These are phyloP conservation scores for Botrytis porri DNA, from an alignment of 2,329 filamentous ascomycete species.

Conservation along the genomic window DNA sequence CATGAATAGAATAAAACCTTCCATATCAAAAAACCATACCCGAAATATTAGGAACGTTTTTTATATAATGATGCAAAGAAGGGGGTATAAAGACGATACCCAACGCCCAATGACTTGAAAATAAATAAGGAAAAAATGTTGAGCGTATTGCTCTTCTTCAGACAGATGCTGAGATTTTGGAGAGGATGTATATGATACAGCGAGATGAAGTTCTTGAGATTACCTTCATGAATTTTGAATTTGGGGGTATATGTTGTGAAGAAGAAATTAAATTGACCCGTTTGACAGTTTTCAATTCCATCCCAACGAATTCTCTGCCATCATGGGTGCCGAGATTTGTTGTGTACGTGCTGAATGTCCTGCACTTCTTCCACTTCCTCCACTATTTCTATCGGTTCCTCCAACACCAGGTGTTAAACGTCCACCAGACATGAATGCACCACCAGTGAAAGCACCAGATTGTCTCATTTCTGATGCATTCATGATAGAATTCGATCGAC, in stretches of 20 bases:
- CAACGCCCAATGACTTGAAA: constrained; percentile 36
- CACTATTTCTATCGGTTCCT: constrained; percentile 48
- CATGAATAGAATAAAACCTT: constrained; percentile 27
- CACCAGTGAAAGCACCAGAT: constrained; percentile 50
- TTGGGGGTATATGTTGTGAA: constrained; percentile 29
- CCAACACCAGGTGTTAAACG: constrained; percentile 39
- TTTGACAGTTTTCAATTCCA: constrained; percentile 57
- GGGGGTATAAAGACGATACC: constrained; percentile 34
- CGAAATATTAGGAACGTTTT: constrained; percentile 31
- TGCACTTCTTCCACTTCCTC: constrained; percentile 49
- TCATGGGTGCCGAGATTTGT: constrained; percentile 70
- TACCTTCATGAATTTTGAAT: constrained; percentile 20
- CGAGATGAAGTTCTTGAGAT: constrained; percentile 21
- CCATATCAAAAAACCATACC: constrained; percentile 27
- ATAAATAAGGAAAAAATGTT: constrained; percentile 29
- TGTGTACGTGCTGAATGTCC: constrained; percentile 54
- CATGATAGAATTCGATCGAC: constrained; percentile 58
- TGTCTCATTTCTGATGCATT: constrained; percentile 50
- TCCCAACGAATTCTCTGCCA: constrained; percentile 73
- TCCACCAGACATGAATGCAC: constrained; percentile 43
- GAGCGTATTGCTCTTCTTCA: constrained; percentile 28
- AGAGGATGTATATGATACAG: constrained; percentile 32
- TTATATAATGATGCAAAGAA: constrained; percentile 30
- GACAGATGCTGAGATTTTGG: constrained; percentile 24
- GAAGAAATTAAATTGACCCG: constrained; percentile 24